Conservation (phyloP, 2,329 filamentous ascomycete species). For the Trichoderma lentiforme region DNA sequence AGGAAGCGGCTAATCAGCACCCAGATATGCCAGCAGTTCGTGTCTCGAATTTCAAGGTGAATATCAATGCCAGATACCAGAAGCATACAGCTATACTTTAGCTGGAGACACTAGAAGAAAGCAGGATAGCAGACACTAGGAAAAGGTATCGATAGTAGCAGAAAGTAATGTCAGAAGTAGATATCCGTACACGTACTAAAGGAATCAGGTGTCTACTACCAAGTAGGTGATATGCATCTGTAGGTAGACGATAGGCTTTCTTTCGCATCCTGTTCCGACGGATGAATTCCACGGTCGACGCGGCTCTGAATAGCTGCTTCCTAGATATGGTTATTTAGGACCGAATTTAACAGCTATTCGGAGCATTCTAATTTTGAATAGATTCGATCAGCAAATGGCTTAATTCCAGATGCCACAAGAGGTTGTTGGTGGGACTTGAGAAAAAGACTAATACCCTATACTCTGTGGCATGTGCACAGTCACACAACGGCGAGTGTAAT, state of each 20-base stretch:
- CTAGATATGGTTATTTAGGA: background rate
- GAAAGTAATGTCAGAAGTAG: background rate
- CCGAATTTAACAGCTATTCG: no score
- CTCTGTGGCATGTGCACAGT: background rate
- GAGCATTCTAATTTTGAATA: background rate
- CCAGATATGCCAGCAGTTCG: background rate
- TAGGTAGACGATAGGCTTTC: background rate
- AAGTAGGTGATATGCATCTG: background rate
- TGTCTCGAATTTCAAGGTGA: background rate
- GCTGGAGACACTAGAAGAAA: background rate
- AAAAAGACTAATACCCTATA: background rate
- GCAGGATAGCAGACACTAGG: background rate
- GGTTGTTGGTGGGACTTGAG: background rate
- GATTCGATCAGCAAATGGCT: background rate
- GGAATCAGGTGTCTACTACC: background rate
- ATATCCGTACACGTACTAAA: background rate
- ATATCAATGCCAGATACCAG: background rate
- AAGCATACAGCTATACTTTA: background rate
- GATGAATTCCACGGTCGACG: background rate
- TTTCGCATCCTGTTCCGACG: background rate
- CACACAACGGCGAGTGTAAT: background rate
- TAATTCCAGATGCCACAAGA: background rate
- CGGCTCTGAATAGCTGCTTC: background rate
- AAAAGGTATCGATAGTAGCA: background rate
- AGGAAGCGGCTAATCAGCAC: background rate